Base-by-base conservation (phyloP, 495 filamentous ascomycete genomes). In the Parathielavia appendiculata region DNA sequence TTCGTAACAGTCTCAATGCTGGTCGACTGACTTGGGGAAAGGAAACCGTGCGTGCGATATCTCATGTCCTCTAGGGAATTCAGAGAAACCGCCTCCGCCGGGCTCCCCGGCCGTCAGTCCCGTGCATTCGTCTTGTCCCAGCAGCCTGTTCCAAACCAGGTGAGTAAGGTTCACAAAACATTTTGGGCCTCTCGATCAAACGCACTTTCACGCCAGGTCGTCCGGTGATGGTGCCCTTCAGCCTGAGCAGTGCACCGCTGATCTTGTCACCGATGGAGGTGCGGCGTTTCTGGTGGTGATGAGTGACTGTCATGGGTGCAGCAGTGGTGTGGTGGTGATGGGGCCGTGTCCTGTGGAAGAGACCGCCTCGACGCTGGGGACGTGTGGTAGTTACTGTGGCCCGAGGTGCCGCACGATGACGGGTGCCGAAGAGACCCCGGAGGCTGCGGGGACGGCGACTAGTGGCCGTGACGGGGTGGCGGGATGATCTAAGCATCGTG, bases 51-150 rank as follows among this genome's bases (percentile, higher is more conserved):
- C 3, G 26, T 30, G 26, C 26, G 26, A 30, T 30, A 30, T 30
- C 26, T 30, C 26, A 45, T 45, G 6, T 17, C 17, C 16, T 17
- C 48, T 0, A 51, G 4, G 5, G n/a, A 1, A 14, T 16, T 53
- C 62, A 65, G 14, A 59, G 52, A 13, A 57, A 60, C 14, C 56
- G 40, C 2, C 58, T 26, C n/a, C 62, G 61, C 13, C 48, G 48
- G 5, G 17, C 17, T 10, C 80, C 78, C 7, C 83, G 77, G 14
- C 86, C 86, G 69, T 89, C 86, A 36, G 86, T 88, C 14, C 86
- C 86, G 61, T 83, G 79, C 85, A 89, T 88, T 17, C 86, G 72
- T 36, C 85, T 75, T 23, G 86, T 87, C 12, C 86, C 86, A 51
- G 86, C 86, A 69, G 84, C 86, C 83, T 88, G 32, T 22, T 38